These are phyloP conservation scores for Cystobasidium tubakii DNA, from an alignment of 768 basidiomycete species.

Conservation along the genomic window DNA sequence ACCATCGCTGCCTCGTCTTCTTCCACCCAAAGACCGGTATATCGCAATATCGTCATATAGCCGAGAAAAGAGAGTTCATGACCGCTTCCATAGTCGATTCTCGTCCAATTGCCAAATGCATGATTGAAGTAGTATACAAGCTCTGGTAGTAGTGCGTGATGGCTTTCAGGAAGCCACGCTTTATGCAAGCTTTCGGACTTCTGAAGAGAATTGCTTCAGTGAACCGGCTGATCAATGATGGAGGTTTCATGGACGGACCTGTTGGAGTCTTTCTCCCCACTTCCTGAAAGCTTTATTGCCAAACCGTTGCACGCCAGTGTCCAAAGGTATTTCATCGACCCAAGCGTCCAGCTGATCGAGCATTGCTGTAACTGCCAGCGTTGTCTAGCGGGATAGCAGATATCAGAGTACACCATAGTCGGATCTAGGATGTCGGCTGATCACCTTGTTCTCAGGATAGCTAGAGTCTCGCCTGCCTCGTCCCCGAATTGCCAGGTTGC, in stretches of 20 bases:
- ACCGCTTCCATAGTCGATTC: slow-evolving; percentile 95
- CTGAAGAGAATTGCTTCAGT: background rate
- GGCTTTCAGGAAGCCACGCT: slow-evolving; percentile 55
- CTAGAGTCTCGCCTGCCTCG: slow-evolving; percentile 60
- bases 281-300: slow-evolving; percentile 85
- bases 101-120: slow-evolving; percentile 80
- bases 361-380: slow-evolving; percentile 54
- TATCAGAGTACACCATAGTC: background rate
- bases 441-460: slow-evolving; percentile 6
- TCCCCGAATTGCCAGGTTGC: slow-evolving; percentile 62
- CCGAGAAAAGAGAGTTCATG: slow-evolving; percentile 67
- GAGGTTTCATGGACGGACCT: slow-evolving; percentile 53
- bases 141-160: slow-evolving; percentile 56
- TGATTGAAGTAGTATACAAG: slow-evolving; percentile 70
- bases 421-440: background rate
- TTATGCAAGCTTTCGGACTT: slow-evolving; percentile 55
- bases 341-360: slow-evolving; percentile 65
- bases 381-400: slow-evolving; percentile 42
- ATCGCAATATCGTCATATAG: slow-evolving; percentile 41
- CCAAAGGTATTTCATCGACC: slow-evolving; percentile 75
- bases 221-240: slow-evolving; percentile 9
- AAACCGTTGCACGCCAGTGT: slow-evolving; percentile 70
- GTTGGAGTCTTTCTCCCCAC: slow-evolving; percentile 72
- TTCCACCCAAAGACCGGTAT: slow-evolving; percentile 60
- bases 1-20: slow-evolving; percentile 61